Evolutionary conservation across 1,284 basidiomycete species (phyloP).

Genomic region (Waitea zeae): DNA sequence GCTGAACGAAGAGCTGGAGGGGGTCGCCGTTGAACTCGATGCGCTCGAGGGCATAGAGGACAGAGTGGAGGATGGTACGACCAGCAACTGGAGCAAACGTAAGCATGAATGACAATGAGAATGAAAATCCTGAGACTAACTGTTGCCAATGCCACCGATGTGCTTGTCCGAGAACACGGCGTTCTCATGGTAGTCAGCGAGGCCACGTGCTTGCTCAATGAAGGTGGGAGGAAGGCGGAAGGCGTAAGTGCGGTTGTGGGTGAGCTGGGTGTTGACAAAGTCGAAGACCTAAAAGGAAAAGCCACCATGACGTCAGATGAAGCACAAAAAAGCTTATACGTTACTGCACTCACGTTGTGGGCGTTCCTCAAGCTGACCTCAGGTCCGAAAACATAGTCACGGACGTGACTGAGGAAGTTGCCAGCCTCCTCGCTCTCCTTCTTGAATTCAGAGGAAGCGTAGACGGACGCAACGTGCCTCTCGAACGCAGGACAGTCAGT

Average conservation of each 20-base stretch:
- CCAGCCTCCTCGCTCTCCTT: slow-evolving; percentile 31
- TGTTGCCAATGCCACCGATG: slow-evolving; percentile 56
- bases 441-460: slow-evolving; percentile 49
- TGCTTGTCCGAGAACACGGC: slow-evolving; percentile 53
- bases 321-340: no score
- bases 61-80: slow-evolving; percentile 54
- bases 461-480: slow-evolving; percentile 38
- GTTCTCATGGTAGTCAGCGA: slow-evolving; percentile 66
- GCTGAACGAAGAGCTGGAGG: slow-evolving; percentile 57
- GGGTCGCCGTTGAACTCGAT: slow-evolving; percentile 66
- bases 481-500: slow-evolving; percentile 55
- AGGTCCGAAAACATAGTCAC: slow-evolving; percentile 53
- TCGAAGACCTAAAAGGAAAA: slow-evolving; percentile 44
- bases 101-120: neutral
- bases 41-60: slow-evolving; percentile 52
- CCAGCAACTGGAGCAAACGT: slow-evolving; percentile 42
- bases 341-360: no score
- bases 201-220: slow-evolving; percentile 48
- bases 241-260: slow-evolving; percentile 66
- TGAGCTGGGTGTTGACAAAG: slow-evolving; percentile 56
- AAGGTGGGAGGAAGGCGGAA: slow-evolving; percentile 53
- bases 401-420: slow-evolving; percentile 47
- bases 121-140: slow-evolving; percentile 20
- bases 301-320: no score
- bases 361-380: slow-evolving; percentile 52